phyloP scores from a whole-genome alignment of 306 rosid genomes.

The Mimosa pudica region DNA sequence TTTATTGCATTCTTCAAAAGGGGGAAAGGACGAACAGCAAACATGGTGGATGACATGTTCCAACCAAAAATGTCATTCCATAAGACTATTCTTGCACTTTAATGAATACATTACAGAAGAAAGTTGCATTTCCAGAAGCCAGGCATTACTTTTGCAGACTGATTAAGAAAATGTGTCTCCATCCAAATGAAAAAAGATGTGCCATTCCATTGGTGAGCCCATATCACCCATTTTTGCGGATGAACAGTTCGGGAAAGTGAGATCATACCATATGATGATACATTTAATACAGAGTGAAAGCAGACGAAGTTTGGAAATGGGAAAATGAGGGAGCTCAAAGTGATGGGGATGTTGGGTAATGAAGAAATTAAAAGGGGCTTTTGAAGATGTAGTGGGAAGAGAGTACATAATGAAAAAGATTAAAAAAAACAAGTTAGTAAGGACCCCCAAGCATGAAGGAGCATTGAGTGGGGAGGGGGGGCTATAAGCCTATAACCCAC shows the following conservation, averaged over 20 bases:
- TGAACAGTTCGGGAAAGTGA: no score
- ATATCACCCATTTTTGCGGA: no score
- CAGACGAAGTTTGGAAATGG: not conserved
- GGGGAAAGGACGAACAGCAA: no score
- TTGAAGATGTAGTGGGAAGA: slow-evolving; percentile 17
- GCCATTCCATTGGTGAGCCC: not conserved
- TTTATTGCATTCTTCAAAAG: no score
- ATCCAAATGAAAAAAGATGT: no score
- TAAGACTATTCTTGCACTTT: not conserved
- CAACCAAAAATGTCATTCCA: not conserved
- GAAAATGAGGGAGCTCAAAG: no score
- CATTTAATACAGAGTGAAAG: slow-evolving; percentile 8
- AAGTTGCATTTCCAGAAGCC: slow-evolving; percentile 5
- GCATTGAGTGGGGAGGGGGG: slow-evolving; percentile 13
- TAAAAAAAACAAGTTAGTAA: slow-evolving; percentile 16
- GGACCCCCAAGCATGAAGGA: slow-evolving; percentile 45
- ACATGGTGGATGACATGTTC: no score
- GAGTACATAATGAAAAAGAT: no score
- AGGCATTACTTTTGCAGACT: not conserved
- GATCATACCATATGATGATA: not conserved
- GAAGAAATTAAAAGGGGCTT: slow-evolving; percentile 20
- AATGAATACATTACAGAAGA: not conserved
- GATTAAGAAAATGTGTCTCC: no score
- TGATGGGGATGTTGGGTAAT: slow-evolving; percentile 14
- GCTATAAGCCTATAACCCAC: not conserved